Evolutionary conservation across 495 filamentous ascomycete genomes (phyloP).

Genomic region (Penicillium canariense): DNA sequence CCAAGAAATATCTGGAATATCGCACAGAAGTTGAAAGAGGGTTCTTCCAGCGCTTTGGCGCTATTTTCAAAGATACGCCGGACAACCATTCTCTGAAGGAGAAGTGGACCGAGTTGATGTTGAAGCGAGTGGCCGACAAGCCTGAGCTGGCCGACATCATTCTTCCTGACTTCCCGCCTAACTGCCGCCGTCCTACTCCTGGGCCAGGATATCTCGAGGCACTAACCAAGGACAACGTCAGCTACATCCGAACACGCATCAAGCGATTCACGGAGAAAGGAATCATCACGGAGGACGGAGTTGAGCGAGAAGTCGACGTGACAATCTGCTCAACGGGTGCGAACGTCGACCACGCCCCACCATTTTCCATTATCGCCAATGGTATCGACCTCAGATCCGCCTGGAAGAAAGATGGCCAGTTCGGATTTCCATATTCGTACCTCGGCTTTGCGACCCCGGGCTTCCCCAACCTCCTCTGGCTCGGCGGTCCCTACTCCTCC

Average conservation of each 20-base stretch:
- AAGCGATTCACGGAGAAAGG: slow-evolving; percentile 54
- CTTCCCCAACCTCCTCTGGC: slow-evolving; percentile 63
- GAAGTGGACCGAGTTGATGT: slow-evolving; percentile 52
- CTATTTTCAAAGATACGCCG: slow-evolving; percentile 53
- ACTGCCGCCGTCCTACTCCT: slow-evolving; percentile 69
- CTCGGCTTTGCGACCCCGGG: slow-evolving; percentile 58
- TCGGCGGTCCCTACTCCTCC: slow-evolving; percentile 49
- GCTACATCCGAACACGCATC: slow-evolving; percentile 57
- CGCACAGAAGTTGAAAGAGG: slow-evolving; percentile 52
- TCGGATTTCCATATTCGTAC: slow-evolving; percentile 64
- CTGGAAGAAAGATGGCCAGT: slow-evolving; percentile 51
- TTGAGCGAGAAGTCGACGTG: slow-evolving; percentile 51
- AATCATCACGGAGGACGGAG: slow-evolving; percentile 54
- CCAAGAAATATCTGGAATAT: slow-evolving; percentile 48
- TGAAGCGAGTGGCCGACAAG: slow-evolving; percentile 49
- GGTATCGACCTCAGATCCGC: slow-evolving; percentile 48
- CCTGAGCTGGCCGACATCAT: slow-evolving; percentile 54
- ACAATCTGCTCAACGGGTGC: slow-evolving; percentile 70
- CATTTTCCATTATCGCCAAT: slow-evolving; percentile 55
- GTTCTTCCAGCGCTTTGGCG: slow-evolving; percentile 56
- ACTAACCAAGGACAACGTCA: slow-evolving; percentile 60
- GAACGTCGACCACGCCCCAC: slow-evolving; percentile 56
- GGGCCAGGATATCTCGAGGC: slow-evolving; percentile 72
- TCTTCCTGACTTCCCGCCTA: slow-evolving; percentile 62
- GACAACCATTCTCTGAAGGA: slow-evolving; percentile 48